These are phyloP conservation scores for Pneumocystis jirovecii DNA, from an alignment of 1,139 yeast species.

Conservation along the genomic window DNA sequence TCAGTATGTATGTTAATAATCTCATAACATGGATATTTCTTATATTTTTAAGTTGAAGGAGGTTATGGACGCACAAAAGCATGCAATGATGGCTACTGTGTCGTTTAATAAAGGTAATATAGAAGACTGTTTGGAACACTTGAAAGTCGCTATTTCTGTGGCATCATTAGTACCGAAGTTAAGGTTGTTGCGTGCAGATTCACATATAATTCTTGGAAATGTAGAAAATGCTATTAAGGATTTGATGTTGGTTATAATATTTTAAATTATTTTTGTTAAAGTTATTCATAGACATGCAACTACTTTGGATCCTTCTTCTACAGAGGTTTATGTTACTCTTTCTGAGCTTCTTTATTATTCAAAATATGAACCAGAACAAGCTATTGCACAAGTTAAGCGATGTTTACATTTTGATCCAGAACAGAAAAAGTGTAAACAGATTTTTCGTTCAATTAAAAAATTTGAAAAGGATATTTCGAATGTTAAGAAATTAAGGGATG, in stretches of 20 bases:
- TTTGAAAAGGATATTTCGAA: conserved; percentile 21
- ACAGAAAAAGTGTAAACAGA: conserved; percentile 36
- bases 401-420: conserved; percentile 65
- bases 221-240: conserved; percentile 25
- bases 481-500: conserved; percentile 9
- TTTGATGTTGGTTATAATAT: conserved; percentile 19
- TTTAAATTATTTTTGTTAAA: conserved; percentile 11
- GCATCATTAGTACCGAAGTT: conserved; percentile 20
- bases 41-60: conserved; percentile 3
- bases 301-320: conserved; percentile 12
- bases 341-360: conserved; percentile 38
- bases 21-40: conserved; percentile 6
- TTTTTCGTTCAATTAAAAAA: conserved; percentile 34
- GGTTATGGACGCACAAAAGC: conserved; percentile 5
- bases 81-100: conserved; percentile 11
- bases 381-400: conserved; percentile 37
- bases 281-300: conserved; percentile 11
- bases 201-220: conserved; percentile 21
- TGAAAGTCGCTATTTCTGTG: conserved; percentile 20
- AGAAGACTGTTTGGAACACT: conserved; percentile 20
- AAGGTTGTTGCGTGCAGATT: conserved; percentile 22
- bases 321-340: conserved; percentile 19
- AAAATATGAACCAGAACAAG: conserved; percentile 36
- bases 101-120: conserved; percentile 16
- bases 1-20: conserved; percentile 11